Evolutionary conservation across 2,329 filamentous ascomycete genomes (phyloP).

Genomic region (Ascochyta clinopodiicola): DNA sequence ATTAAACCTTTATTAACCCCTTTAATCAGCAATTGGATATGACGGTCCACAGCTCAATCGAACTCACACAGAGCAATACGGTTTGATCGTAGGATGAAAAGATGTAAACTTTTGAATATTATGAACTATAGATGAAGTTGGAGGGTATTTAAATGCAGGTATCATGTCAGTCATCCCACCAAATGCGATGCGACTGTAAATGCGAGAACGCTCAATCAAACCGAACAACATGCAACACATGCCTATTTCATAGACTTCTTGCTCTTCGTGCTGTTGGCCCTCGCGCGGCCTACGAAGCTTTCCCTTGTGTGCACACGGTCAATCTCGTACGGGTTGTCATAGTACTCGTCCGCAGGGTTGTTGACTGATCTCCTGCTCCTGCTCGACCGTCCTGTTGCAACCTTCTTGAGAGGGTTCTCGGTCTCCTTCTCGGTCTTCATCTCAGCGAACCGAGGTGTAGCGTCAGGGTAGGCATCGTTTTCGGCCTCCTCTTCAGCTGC

Average conservation of each 20-base stretch:
- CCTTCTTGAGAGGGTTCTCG: conserved; percentile 36
- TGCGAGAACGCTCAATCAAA: conserved; percentile 19
- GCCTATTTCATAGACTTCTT: conserved; percentile 17
- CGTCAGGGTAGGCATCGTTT: conserved; percentile 33
- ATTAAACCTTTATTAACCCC: not conserved
- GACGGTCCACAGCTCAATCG: not conserved
- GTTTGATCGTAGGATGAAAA: not conserved
- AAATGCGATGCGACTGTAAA: conserved; percentile 18
- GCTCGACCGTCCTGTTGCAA: conserved; percentile 38
- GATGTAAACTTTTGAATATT: conserved; percentile 12
- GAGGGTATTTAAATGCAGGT: conserved; percentile 35
- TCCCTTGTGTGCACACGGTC: conserved; percentile 57
- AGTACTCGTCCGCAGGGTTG: conserved; percentile 38
- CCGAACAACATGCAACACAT: conserved; percentile 2
- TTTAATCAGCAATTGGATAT: too few relatives aligned
- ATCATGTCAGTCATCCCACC: conserved; percentile 7
- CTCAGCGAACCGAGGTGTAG: conserved; percentile 43
- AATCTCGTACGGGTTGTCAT: conserved; percentile 58
- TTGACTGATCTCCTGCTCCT: conserved; percentile 33
- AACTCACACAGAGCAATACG: not conserved
- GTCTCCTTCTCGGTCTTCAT: conserved; percentile 49
- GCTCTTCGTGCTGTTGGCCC: conserved; percentile 25
- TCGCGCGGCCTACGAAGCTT: conserved; percentile 47
- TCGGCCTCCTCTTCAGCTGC: conserved; percentile 38
- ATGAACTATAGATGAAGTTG: conserved; percentile 10